Conservation (phyloP, 164 flowering plant genomes). For the Platanus orientalis region DNA sequence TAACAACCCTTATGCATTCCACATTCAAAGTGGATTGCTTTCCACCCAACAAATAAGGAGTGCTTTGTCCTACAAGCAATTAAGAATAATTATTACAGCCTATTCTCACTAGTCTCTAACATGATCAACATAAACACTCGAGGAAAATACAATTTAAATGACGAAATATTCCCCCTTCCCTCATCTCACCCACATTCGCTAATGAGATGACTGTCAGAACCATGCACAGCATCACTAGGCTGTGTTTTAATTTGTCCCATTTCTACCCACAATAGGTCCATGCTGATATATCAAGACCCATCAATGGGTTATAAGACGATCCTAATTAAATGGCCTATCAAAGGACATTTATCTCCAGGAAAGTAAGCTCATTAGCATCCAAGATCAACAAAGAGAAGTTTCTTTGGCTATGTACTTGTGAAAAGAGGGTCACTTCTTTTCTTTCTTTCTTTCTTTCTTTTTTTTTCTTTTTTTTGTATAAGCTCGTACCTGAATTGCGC, state of each 20-base stretch:
- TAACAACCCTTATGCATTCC: constrained; percentile 16
- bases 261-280: background rate
- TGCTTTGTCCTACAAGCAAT: background rate
- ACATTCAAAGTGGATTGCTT: constrained; percentile 24
- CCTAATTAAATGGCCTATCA: too few relatives aligned
- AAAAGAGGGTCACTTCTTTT: too few relatives aligned
- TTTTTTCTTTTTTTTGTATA: background rate
- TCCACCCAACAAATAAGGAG: constrained; percentile 11
- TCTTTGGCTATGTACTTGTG: too few relatives aligned
- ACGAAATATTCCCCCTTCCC: too few relatives aligned
- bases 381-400: too few relatives aligned
- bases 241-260: background rate
- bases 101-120: background rate
- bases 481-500: constrained; percentile 3
- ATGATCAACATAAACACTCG: background rate
- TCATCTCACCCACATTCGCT: too few relatives aligned
- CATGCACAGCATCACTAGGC: too few relatives aligned
- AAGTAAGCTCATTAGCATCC: too few relatives aligned
- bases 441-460: too few relatives aligned
- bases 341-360: too few relatives aligned
- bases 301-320: background rate
- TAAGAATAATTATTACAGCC: background rate
- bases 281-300: background rate
- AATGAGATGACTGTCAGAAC: too few relatives aligned
- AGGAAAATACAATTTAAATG: background rate